Evolutionary conservation across 2,329 filamentous ascomycete genomes (phyloP).

Genomic region (Periconia sp.): DNA sequence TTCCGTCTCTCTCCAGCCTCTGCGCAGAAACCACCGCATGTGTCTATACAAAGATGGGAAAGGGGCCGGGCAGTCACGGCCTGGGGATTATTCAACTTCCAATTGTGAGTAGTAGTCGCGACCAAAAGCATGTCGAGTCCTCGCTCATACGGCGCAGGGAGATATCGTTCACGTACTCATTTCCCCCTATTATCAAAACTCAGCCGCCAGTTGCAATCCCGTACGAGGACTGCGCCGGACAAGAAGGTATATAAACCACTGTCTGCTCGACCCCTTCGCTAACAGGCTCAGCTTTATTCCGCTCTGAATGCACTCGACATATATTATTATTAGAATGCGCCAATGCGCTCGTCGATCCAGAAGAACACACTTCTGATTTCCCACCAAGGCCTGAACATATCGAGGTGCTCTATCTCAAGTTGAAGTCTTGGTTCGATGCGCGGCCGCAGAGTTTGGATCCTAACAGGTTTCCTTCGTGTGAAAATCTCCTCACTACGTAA

Average conservation of each 20-base stretch:
- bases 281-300: constrained; percentile 27
- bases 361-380: constrained; percentile 7
- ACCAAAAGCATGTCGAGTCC: no score
- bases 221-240: constrained; percentile 18
- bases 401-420: constrained; percentile 26
- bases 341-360: constrained; percentile 16
- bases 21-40: constrained; percentile 15
- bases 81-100: constrained; percentile 40
- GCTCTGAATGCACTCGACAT: constrained; percentile 32
- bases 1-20: constrained; percentile 21
- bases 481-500: constrained; percentile 36
- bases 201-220: constrained; percentile 32
- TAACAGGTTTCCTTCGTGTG: constrained; percentile 23
- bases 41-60: constrained; percentile 26
- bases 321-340: constrained; percentile 31
- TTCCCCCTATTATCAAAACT: constrained; percentile 25
- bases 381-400: constrained; percentile 20
- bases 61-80: constrained; percentile 32
- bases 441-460: constrained; percentile 24
- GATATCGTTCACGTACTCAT: constrained; percentile 35
- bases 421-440: constrained; percentile 31
- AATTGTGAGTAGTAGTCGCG: constrained; percentile 27
- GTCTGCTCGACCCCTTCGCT: constrained; percentile 3
- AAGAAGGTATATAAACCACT: constrained; percentile 23
- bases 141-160: constrained; percentile 20